Base-by-base conservation (phyloP, 1,139 yeast species). In the Kluyveromyces marxianus region DNA sequence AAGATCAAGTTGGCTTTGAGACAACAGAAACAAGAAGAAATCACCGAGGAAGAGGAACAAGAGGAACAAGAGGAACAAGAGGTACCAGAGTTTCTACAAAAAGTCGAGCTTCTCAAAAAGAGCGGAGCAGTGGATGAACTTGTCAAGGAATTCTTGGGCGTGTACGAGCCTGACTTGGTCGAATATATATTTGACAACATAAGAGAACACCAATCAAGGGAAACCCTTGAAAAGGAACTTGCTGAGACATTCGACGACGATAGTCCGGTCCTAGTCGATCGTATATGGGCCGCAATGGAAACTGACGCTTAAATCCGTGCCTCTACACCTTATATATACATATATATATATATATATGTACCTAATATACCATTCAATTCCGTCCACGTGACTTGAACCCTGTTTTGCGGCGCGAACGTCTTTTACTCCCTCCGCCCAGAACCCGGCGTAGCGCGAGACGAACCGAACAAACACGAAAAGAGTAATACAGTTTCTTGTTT, bases 181-280 rank as follows among this genome's bases (percentile, higher is more conserved):
- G 62, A 58, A 3, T 62, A 58, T 50, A 60, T 61, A 34, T 41
- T 60, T 29, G 62, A 59, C 29, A 59, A 58, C 39, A 55, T 61
- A 27, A 49, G 45, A 24, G 59, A 55, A 41, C 48, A 58, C 46
- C 54, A 53, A 41, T 54, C 50, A 36, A 57, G 52, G 45, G 43
- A 45, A 6, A 48, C 50, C 26, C 48, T 62, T n/a, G 41, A 56
- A 7, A 48, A 50, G 24, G 66, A 62, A 37, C 52, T 62, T 25
- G 51, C 52, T 39, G 65, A 62, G 41, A 61, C 65, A 3, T 62
- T 62, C 45, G 66, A 62, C 50, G 62, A 60, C 3, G 66, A 62
- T 41, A 60, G 62, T 21, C 45, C 44, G 8, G 45, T 49, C n/a
- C 60, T 62, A 26, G 63, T 55, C 2, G 54, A 53, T 14, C 52